Percentiles rank a stretch among this genome's conserved stretches.
Conservation (phyloP, 257 asterid genomes). For the Thymus quinquecostatus region DNA sequence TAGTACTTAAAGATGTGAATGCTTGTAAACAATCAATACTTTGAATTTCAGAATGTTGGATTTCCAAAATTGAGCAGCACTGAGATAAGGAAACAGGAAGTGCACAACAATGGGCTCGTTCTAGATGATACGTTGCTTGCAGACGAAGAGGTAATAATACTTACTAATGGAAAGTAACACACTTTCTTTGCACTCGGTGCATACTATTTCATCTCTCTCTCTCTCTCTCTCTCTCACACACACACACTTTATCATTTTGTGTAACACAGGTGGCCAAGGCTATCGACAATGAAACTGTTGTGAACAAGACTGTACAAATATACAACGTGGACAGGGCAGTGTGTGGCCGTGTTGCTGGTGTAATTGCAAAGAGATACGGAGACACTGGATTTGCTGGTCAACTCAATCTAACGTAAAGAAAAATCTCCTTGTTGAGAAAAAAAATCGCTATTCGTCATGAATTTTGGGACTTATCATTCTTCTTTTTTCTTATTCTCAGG, state of each 20-base stretch:
- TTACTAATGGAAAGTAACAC: constrained; percentile 9
- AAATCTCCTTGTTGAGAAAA: background rate
- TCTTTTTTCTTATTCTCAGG: constrained; percentile 48
- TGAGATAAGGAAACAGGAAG: constrained; percentile 83
- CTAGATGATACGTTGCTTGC: constrained; percentile 83
- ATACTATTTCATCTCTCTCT: background rate
- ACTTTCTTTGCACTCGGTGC: background rate
- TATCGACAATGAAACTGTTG: constrained; percentile 83
- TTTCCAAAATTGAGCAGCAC: constrained; percentile 94
- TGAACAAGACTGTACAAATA: constrained; percentile 66
- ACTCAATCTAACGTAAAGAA: constrained; percentile 73
- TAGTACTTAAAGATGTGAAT: constrained; percentile 6
- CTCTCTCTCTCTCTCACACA: too few species aligned
- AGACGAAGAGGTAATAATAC: constrained; percentile 64
- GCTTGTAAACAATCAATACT: constrained; percentile 14
- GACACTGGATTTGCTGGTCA: constrained; percentile 98
- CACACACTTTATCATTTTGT: background rate
- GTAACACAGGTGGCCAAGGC: constrained; percentile 74
- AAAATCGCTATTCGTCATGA: constrained; percentile 2
- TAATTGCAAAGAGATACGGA: constrained; percentile 92
- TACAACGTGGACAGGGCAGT: constrained; percentile 97
- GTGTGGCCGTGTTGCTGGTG: constrained; percentile 99
- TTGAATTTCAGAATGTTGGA: constrained; percentile 66
- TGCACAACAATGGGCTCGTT: constrained; percentile 93
- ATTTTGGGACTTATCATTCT: constrained; percentile 15